phyloP scores from a whole-genome alignment of 345 rosid species.

The Bruguiera gymnorhiza region DNA sequence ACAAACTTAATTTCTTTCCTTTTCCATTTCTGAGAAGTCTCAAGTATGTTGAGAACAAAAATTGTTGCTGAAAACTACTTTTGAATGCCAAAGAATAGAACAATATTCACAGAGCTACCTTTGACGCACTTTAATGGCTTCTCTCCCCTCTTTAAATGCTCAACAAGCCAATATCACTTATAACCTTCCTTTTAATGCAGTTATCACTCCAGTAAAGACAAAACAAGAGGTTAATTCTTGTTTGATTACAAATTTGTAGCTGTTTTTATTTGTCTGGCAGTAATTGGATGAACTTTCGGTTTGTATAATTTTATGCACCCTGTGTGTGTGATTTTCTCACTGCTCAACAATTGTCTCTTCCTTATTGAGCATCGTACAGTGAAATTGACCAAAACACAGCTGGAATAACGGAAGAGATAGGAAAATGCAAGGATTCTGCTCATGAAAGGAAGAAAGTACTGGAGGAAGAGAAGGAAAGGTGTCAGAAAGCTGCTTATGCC shows the following conservation, averaged over 20 bases:
- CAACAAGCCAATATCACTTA: neutral
- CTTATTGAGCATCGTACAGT: conserved; percentile 37
- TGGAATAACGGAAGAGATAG: conserved; percentile 69
- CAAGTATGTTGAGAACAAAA: neutral
- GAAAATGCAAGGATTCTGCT: conserved; percentile 61
- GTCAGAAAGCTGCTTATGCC: conserved; percentile 84
- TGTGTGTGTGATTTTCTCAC: neutral
- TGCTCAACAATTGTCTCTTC: neutral
- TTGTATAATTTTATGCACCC: neutral
- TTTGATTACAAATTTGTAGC: no score
- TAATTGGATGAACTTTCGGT: neutral
- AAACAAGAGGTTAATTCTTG: neutral
- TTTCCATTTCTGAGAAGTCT: neutral
- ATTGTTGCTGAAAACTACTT: neutral
- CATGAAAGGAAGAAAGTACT: conserved; percentile 64
- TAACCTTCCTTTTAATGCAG: neutral
- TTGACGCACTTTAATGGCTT: neutral
- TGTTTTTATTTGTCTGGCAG: no score
- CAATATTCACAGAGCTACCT: neutral
- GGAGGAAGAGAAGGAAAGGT: conserved; percentile 67
- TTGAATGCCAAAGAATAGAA: neutral
- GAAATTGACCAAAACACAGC: conserved; percentile 72
- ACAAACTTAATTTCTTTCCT: neutral
- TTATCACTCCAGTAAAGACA: neutral
- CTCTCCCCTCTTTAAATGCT: neutral